Percentiles rank a stretch among this genome's conserved stretches.
Conservation (phyloP, 176 grass and related monocot genomes). For the Chrysopogon serrulatus region DNA sequence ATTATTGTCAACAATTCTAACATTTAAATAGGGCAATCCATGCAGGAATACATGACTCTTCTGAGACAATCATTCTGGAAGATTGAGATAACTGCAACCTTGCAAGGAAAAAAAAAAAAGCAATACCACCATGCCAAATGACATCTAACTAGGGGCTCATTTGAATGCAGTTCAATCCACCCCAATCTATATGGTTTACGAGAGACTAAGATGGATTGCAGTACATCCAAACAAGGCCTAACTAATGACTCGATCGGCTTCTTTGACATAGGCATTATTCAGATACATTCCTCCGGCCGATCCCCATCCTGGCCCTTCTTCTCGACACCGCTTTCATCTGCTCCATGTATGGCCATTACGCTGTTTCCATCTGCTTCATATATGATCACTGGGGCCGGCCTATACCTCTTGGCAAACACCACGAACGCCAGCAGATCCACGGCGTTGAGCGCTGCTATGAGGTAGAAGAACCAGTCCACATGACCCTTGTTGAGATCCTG, state of each 20-base stretch:
- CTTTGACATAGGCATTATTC: neutral
- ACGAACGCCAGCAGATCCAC: slow-evolving; percentile 34
- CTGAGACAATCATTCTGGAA: neutral
- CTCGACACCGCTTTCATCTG: neutral
- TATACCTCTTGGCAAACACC: slow-evolving; percentile 51
- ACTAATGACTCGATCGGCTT: neutral
- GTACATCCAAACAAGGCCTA: neutral
- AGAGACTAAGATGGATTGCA: neutral
- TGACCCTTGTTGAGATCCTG: slow-evolving; percentile 62
- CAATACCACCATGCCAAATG: neutral
- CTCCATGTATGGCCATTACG: too few species aligned
- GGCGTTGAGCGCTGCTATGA: slow-evolving; percentile 41
- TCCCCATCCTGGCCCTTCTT: neutral
- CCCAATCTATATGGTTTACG: neutral
- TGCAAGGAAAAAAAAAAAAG: neutral
- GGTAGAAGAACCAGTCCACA: slow-evolving; percentile 65
- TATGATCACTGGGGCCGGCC: neutral
- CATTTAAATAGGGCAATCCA: neutral
- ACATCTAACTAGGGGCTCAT: neutral
- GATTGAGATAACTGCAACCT: neutral
- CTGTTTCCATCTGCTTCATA: neutral
- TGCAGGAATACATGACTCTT: neutral
- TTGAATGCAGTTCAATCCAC: neutral
- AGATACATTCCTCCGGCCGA: neutral
- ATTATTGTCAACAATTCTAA: neutral